Percentiles rank a stretch among this genome's conserved stretches.
Conservation (phyloP, 1,139 yeast genomes). For the Protomyces macrosporus region DNA sequence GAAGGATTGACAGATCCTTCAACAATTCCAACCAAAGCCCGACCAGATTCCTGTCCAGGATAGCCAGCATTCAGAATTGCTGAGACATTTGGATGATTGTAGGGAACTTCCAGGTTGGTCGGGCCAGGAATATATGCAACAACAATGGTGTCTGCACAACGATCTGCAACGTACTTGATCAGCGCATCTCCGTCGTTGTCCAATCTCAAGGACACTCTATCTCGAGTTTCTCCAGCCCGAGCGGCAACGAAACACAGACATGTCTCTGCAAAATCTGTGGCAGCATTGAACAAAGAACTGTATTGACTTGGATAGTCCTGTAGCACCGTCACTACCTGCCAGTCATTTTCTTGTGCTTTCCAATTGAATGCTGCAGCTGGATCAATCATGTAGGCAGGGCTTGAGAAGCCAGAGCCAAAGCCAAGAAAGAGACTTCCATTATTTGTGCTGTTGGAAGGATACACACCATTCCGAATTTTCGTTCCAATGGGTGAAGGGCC, state of each 20-base stretch:
- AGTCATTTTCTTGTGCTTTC: constrained; percentile 29
- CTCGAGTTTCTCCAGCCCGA: constrained; percentile 63
- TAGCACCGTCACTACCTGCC: constrained; percentile 32
- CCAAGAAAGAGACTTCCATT: constrained; percentile 32
- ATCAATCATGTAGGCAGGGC: constrained; percentile 50
- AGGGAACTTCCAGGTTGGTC: constrained; percentile 54
- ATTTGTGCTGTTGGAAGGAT: constrained; percentile 31
- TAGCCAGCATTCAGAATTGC: constrained; percentile 55
- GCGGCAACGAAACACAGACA: constrained; percentile 47
- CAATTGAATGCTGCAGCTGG: constrained; percentile 43
- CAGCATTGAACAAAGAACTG: constrained; percentile 36
- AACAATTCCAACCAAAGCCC: constrained; percentile 48
- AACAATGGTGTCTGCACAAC: constrained; percentile 52
- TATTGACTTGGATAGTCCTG: constrained; percentile 36
- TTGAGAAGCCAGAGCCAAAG: constrained; percentile 50
- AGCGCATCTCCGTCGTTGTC: constrained; percentile 60
- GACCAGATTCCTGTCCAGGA: constrained; percentile 52
- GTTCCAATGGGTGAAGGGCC: constrained; percentile 40
- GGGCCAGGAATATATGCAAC: constrained; percentile 59
- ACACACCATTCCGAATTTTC: constrained; percentile 37
- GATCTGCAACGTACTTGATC: constrained; percentile 48
- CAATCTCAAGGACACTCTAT: constrained; percentile 50
- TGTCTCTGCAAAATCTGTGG: constrained; percentile 47
- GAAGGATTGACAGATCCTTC: constrained; percentile 60
- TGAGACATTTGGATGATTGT: constrained; percentile 54